Percentiles rank a stretch among this genome's conserved stretches.
These are phyloP conservation scores for Wallacemonas collosoma DNA, from an alignment of 208 protist genomes.

Conservation along the genomic window DNA sequence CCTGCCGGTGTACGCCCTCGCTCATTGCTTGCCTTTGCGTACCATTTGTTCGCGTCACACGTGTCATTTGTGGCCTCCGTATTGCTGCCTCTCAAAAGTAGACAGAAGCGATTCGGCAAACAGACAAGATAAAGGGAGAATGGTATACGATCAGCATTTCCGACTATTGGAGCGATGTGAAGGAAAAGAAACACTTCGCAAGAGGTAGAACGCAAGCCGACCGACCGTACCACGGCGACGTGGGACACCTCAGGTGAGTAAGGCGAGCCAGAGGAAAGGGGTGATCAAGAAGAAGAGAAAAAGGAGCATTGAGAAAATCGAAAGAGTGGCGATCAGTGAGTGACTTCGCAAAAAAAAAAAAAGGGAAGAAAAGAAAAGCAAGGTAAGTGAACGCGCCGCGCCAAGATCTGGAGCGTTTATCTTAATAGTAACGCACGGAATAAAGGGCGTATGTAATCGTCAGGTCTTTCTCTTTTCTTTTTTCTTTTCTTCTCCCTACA, in stretches of 20 bases:
- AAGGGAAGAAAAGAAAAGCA: slow-evolving; percentile 10
- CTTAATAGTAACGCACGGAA: not conserved
- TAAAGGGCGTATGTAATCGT: not conserved
- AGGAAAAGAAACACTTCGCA: slow-evolving; percentile 11
- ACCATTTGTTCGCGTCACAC: not conserved
- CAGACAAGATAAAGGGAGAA: slow-evolving; percentile 9
- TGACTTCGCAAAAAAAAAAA: not conserved
- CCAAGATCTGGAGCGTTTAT: too few species aligned
- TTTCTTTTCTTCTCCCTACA: too few species aligned
- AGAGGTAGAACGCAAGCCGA: too few species aligned
- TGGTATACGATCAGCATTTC: too few species aligned
- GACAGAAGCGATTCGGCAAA: slow-evolving; percentile 14
- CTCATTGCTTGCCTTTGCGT: too few species aligned
- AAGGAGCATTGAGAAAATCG: too few species aligned
- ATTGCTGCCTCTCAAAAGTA: not conserved
- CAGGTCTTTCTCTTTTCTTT: too few species aligned
- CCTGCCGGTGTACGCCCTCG: too few species aligned
- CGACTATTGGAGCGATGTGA: not conserved
- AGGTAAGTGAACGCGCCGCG: not conserved
- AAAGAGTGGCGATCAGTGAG: not conserved
- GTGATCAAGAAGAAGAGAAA: too few species aligned
- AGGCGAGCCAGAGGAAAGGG: too few species aligned
- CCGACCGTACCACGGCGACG: too few species aligned
- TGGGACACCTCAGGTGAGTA: too few species aligned
- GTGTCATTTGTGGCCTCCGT: not conserved